Evolutionary conservation across 441 rosid species (phyloP).

Genomic region (Euphorbia celastroides): DNA sequence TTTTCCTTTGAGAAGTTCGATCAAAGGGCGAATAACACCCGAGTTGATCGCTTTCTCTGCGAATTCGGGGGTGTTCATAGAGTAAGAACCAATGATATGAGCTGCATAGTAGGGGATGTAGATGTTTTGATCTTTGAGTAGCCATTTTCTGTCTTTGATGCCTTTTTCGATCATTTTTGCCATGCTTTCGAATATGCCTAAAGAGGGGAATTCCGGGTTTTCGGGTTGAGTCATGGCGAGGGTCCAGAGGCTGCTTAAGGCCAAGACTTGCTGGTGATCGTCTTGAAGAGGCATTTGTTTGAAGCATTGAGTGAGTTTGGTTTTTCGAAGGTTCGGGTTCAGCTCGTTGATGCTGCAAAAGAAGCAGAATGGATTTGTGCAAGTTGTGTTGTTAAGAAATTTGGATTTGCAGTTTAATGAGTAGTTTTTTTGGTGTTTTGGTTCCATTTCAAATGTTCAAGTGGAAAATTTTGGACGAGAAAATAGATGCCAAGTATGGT

Average conservation of each 20-base stretch:
- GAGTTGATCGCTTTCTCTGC: slow-evolving; percentile 53
- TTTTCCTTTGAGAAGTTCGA: slow-evolving; percentile 75
- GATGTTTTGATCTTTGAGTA: slow-evolving; percentile 63
- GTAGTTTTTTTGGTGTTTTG: slow-evolving; percentile 6
- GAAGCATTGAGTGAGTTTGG: slow-evolving; percentile 49
- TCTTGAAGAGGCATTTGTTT: slow-evolving; percentile 52
- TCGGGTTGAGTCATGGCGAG: slow-evolving; percentile 71
- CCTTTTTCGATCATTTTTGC: slow-evolving; percentile 52
- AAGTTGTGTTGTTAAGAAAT: slow-evolving; percentile 20
- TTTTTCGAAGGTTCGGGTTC: slow-evolving; percentile 42
- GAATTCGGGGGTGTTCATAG: slow-evolving; percentile 51
- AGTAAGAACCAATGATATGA: slow-evolving; percentile 74
- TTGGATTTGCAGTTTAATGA: not conserved
- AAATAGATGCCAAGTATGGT: not conserved
- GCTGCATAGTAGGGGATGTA: slow-evolving; percentile 86
- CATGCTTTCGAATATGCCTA: slow-evolving; percentile 78
- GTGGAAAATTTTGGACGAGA: slow-evolving; percentile 5
- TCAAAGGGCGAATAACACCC: slow-evolving; percentile 49
- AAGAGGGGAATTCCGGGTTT: slow-evolving; percentile 67
- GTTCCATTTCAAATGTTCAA: slow-evolving; percentile 14
- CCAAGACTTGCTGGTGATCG: slow-evolving; percentile 58
- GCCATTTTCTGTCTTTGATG: slow-evolving; percentile 50
- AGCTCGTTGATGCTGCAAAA: slow-evolving; percentile 73
- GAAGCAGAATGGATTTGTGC: slow-evolving; percentile 61
- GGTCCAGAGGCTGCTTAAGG: slow-evolving; percentile 70